phyloP scores from a whole-genome alignment of 2,329 filamentous ascomycete species.

The Paraphaeosphaeria sporulosa region DNA sequence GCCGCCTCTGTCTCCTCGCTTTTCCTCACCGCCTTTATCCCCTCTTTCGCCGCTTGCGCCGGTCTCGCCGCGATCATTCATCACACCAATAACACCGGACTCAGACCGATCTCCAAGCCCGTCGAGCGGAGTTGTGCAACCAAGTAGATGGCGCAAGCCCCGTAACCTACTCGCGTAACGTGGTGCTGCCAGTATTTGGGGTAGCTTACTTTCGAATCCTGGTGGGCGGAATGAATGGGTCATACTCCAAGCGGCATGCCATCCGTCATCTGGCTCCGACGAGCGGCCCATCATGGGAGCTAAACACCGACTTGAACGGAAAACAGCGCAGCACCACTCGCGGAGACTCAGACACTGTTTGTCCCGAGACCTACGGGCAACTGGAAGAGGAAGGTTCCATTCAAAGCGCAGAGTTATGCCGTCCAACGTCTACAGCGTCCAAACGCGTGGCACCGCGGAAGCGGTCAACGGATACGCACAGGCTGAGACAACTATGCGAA shows the following conservation, averaged over 20 bases:
- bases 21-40: constrained; percentile 8
- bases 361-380: not conserved
- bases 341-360: not conserved
- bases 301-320: constrained; percentile 17
- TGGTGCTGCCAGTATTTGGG: constrained; percentile 1
- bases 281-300: constrained; percentile 16
- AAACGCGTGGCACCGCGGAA: constrained; percentile 9
- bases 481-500: constrained; percentile 15
- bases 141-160: constrained; percentile 41
- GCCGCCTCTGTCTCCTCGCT: constrained; percentile 3
- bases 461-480: constrained; percentile 15
- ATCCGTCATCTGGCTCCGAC: constrained; percentile 13
- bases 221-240: not conserved
- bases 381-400: constrained; percentile 19
- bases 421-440: constrained; percentile 3
- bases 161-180: constrained; percentile 39
- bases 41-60: constrained; percentile 15
- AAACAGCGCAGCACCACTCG: not conserved
- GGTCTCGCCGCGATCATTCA: constrained; percentile 18
- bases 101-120: constrained; percentile 25
- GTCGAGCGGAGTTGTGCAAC: constrained; percentile 23
- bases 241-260: constrained; percentile 18
- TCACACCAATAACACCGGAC: constrained; percentile 16
- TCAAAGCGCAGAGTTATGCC: constrained; percentile 8
- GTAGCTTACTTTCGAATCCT: constrained; percentile 14